These are phyloP conservation scores for Emmonsia crescens DNA, from an alignment of 2,329 filamentous ascomycete species.

Conservation along the genomic window DNA sequence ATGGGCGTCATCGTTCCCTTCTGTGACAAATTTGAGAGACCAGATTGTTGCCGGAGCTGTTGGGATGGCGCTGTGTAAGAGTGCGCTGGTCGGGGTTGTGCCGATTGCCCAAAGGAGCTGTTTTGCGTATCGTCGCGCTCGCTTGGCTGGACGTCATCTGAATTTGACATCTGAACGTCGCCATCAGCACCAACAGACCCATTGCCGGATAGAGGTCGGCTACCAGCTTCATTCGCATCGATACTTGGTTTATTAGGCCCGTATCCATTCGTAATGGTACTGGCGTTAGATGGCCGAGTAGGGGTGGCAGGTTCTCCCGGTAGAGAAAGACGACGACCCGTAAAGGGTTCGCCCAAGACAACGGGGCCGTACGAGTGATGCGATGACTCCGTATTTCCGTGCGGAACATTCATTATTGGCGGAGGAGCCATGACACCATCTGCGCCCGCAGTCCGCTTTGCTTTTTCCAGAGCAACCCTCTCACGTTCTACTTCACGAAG, in stretches of 20 bases:
- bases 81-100: constrained; percentile 37
- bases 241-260: constrained; percentile 32
- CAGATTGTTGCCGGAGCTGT: constrained; percentile 35
- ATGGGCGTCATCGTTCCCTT: constrained; percentile 47
- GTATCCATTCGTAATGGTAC: constrained; percentile 47
- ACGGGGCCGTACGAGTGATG: constrained; percentile 41
- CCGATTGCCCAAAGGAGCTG: constrained; percentile 41
- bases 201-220: constrained; percentile 43
- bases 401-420: constrained; percentile 42
- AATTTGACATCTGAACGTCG: constrained; percentile 53
- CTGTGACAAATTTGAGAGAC: constrained; percentile 38
- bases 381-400: constrained; percentile 41
- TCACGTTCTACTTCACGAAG: constrained; percentile 59
- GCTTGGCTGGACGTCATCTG: constrained; percentile 33
- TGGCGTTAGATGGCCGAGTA: constrained; percentile 12
- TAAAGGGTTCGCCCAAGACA: constrained; percentile 54
- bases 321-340: constrained; percentile 44
- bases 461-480: constrained; percentile 50
- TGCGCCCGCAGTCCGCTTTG: constrained; percentile 29
- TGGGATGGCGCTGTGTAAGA: constrained; percentile 39
- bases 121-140: constrained; percentile 34
- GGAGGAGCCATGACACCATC: constrained; percentile 36
- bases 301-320: constrained; percentile 41
- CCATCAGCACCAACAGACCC: constrained; percentile 40
- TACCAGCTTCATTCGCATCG: constrained; percentile 27